Base-by-base conservation (phyloP, 257 asterid species). In the Scutellaria minor region DNA sequence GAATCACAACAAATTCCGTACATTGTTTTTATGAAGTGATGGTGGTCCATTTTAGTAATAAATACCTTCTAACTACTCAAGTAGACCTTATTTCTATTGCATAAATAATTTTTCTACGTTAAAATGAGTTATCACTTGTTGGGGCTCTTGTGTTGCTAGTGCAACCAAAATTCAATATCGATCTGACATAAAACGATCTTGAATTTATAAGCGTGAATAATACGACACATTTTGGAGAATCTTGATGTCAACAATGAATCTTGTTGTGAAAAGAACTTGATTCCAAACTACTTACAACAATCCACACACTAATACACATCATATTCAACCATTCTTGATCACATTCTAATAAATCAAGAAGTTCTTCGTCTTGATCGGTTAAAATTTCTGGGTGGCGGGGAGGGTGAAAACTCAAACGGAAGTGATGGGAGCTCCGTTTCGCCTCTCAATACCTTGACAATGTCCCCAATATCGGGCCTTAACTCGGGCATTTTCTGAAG, bases 371-470 rank as follows among this genome's bases (percentile, higher is more conserved):
- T 87, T 31, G 98, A 84, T 63, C 89, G 82, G 81, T 79, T 76
- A 40, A 63, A 77, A 40, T 68, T 50, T 70, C 77, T 91, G 4
- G 91, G 85, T 40, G 95, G 97, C 9, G 99, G 97, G 18, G 99
- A 92, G 11, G 99, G 96, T 1, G 98, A 90, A 73, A 90, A 90
- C 87, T 92, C 97, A 15, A 87, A 92, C 3, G 94, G 96, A 10
- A 75, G 79, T 5, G 81, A 59, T 4, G 90, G 92, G n/a, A 88
- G 85, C 4, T 90, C 97, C 96, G 83, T 83, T 75, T 92, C 96
- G 7, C 97, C 94, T 40, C 78, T 86, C 94, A 95, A 84, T 46
- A 92, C 71, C 86, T 79, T 90, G 42, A 92, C 86, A 66, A 95
- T 69, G 61, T 92, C 98, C 18, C 90, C 90, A 9, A 88, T 84